These are phyloP conservation scores for Vanderwaltozyma verrucispora DNA, from an alignment of 805 yeast genomes.

Conservation along the genomic window DNA sequence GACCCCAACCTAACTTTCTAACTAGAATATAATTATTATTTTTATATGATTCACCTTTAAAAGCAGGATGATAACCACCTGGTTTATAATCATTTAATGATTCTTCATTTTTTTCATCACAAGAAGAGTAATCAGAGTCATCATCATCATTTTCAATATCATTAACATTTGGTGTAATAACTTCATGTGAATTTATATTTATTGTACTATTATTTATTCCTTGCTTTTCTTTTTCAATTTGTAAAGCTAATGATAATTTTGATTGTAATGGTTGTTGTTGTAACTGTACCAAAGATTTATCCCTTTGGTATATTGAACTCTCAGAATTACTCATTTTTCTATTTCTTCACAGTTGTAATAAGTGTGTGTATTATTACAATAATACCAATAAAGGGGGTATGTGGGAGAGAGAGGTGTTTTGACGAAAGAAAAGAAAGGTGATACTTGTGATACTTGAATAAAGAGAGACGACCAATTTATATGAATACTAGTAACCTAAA, in stretches of 20 bases:
- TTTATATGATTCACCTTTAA: conserved; percentile 75
- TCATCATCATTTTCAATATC: too few relatives aligned
- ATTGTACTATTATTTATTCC: not conserved
- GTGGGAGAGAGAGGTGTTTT: too few relatives aligned
- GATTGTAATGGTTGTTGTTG: not conserved
- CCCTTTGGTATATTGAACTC: too few relatives aligned
- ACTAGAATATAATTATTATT: conserved; percentile 67
- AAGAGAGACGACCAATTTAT: not conserved
- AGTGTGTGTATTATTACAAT: not conserved
- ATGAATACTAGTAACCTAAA: too few relatives aligned
- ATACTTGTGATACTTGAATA: too few relatives aligned
- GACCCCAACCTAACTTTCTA: conserved; percentile 98
- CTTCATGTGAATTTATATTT: too few relatives aligned
- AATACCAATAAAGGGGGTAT: not conserved
- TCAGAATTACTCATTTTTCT: not conserved
- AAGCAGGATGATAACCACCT: conserved; percentile 96
- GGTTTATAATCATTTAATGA: conserved; percentile 72
- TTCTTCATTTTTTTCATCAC: conserved; percentile 60
- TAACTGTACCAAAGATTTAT: too few relatives aligned
- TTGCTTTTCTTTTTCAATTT: not conserved
- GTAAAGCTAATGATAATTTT: conserved; percentile 1
- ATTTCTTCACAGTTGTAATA: not conserved
- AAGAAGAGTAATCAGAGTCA: conserved; percentile 31
- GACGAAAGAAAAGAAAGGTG: too few relatives aligned
- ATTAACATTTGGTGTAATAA: too few relatives aligned